Percentiles rank a stretch among this genome's conserved stretches.
Conservation (phyloP, 495 filamentous ascomycete genomes). For the Echria macrotheca region DNA sequence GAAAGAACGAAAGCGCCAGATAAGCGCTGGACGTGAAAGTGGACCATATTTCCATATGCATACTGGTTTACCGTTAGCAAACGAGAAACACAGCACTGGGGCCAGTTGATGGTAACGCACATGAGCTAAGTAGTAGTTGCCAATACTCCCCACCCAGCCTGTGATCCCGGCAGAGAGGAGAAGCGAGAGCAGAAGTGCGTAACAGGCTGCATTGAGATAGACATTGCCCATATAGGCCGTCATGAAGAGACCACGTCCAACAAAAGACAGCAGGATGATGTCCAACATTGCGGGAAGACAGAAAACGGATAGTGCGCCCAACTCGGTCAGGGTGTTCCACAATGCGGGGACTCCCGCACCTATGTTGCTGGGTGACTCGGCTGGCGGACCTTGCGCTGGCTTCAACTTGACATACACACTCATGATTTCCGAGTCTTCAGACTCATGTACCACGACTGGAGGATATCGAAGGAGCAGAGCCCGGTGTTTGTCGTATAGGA, state of each 20-base stretch:
- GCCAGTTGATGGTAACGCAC: too few species aligned
- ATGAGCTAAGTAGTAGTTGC: slow-evolving; percentile 27
- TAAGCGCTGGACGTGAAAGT: slow-evolving; percentile 26
- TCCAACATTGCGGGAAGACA: slow-evolving; percentile 27
- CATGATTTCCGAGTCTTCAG: slow-evolving; percentile 15
- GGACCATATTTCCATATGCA: slow-evolving; percentile 28
- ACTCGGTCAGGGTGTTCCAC: slow-evolving; percentile 11
- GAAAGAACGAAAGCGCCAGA: slow-evolving; percentile 24
- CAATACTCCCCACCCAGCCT: slow-evolving; percentile 28
- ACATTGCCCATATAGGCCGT: slow-evolving; percentile 23
- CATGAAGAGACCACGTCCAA: slow-evolving; percentile 27
- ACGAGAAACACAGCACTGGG: too few species aligned
- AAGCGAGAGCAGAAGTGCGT: slow-evolving; percentile 20
- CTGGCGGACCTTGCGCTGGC: not conserved
- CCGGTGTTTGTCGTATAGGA: slow-evolving; percentile 17
- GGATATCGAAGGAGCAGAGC: slow-evolving; percentile 15
- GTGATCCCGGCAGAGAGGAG: slow-evolving; percentile 26
- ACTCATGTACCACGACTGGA: not conserved
- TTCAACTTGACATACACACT: slow-evolving; percentile 20
- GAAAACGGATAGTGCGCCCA: slow-evolving; percentile 25
- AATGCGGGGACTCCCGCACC: not conserved
- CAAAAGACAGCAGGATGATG: slow-evolving; percentile 20
- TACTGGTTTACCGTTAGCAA: too few species aligned
- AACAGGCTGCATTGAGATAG: slow-evolving; percentile 18
- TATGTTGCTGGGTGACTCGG: not conserved